A percentile compares a stretch with the other conserved stretches of the same genome.
Evolutionary conservation across 1,139 yeast species (phyloP).

Genomic region (Geotrichum candidum): DNA sequence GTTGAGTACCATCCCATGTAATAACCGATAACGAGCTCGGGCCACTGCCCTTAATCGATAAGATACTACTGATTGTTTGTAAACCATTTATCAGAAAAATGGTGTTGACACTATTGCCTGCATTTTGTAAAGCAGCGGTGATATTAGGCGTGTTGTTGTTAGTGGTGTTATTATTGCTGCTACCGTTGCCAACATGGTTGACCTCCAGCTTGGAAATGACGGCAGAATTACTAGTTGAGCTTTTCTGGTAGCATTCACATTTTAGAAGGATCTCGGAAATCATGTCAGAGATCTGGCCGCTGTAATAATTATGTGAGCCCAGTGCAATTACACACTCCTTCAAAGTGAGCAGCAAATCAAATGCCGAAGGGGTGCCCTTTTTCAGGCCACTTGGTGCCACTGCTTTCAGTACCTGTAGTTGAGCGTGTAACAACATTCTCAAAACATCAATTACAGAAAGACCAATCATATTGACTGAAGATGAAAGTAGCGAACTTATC

Average conservation of each 20-base stretch:
- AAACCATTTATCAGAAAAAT: conserved; percentile 5
- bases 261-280: conserved; percentile 43
- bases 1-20: conserved; percentile 35
- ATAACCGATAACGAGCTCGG: conserved; percentile 32
- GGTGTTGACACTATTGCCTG: not conserved
- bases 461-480: conserved; percentile 82
- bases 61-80: conserved; percentile 1
- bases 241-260: conserved; percentile 1
- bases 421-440: conserved; percentile 58
- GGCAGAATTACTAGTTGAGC: not conserved
- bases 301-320: conserved; percentile 68
- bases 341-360: conserved; percentile 25
- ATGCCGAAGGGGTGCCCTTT: conserved; percentile 11
- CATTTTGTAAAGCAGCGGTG: not conserved
- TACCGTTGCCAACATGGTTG: not conserved
- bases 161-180: not conserved
- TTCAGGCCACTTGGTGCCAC: conserved; percentile 5
- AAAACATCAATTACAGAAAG: conserved; percentile 82
- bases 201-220: not conserved
- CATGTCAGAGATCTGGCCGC: conserved; percentile 76
- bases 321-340: conserved; percentile 51
- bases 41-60: conserved; percentile 7
- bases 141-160: not conserved
- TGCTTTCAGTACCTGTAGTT: conserved; percentile 33
- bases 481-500: conserved; percentile 61